Evolutionary conservation across 1,284 basidiomycete species (phyloP), one percentile per base, ranked within the genome.

Genomic region (Chalciporus sp.): DNA sequence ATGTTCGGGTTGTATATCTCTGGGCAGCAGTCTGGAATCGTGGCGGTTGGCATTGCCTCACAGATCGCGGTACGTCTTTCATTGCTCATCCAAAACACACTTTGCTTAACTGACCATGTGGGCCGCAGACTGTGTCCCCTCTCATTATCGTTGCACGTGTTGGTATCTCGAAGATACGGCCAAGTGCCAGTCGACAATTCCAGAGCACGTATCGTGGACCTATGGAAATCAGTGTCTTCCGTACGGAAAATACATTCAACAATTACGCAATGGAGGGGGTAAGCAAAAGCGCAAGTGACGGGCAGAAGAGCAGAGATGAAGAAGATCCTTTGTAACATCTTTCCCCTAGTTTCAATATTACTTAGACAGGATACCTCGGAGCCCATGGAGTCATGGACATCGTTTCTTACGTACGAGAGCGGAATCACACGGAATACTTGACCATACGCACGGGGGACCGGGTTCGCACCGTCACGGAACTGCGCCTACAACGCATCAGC

Each of bases 111-210:
- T 23, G 23, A 23, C 23, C n/a, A 23, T 6, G 23, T 23, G 23
- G 23, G 6, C 6, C 3, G 23, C 2, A 23, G 63, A 63, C 61
- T 11, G 37, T 53, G 26, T 57, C 61, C 11, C 63, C 61, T 8
- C 50, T 62, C 19, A 40, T 62, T 7, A 63, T 62, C 41, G 49
- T 63, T 14, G 58, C 42, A n/a, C 63, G 63, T 11, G 27, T 62
- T 4, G 62, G 57, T 35, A 48, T 53, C 43, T 19, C 60, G 12
- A 53, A 51, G 31, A 12, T 14, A 31, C 3, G 42, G 9, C 47
- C 27, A 12, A 3, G 29, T 10, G 26, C n/a, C n/a, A n/a, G 45
- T 17, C 12, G n/a, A 16, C 27, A 4, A 26, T 16, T 44, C 16
- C 42, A 6, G 16, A 35, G 7, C 23, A 48, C 42, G 0, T 29